Percentiles rank a stretch among this genome's conserved stretches.
These are phyloP conservation scores for Candida qinlingensis DNA, from an alignment of 805 yeast species.

Conservation along the genomic window DNA sequence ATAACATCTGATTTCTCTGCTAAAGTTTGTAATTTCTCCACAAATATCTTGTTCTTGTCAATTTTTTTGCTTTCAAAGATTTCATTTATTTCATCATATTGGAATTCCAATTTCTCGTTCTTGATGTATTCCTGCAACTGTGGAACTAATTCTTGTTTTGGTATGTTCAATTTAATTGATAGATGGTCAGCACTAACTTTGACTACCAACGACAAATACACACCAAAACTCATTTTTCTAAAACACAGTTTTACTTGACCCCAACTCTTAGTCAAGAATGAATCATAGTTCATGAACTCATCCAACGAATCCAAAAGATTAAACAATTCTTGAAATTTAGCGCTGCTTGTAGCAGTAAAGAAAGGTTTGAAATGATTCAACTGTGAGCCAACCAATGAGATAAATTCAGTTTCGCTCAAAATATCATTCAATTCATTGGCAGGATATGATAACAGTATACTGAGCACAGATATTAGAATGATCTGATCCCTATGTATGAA, in stretches of 20 bases:
- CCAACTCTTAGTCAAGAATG: constrained; percentile 24
- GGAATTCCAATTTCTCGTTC: constrained; percentile 10
- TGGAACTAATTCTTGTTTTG: constrained; percentile 9
- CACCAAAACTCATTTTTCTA: constrained; percentile 26
- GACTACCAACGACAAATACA: constrained; percentile 29
- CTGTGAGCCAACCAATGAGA: constrained; percentile 16
- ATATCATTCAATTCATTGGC: constrained; percentile 15
- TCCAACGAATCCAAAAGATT: constrained; percentile 15
- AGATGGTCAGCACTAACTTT: constrained; percentile 16
- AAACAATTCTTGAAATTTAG: constrained; percentile 24
- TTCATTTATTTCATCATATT: constrained; percentile 9
- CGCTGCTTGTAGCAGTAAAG: constrained; percentile 20
- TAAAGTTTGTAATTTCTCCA: constrained; percentile 15
- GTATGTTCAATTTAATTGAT: constrained; percentile 13
- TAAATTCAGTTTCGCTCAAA: constrained; percentile 14
- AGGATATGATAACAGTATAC: constrained; percentile 15
- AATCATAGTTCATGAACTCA: constrained; percentile 6
- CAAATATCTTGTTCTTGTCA: constrained; percentile 12
- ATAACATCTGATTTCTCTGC: constrained; percentile 18
- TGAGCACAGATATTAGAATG: constrained; percentile 15
- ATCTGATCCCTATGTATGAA: constrained; percentile 22
- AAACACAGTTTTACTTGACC: constrained; percentile 20
- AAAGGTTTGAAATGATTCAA: constrained; percentile 21
- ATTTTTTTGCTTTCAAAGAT: constrained; percentile 10
- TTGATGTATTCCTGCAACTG: constrained; percentile 17